These are phyloP conservation scores for Thalassiosira mediterranea DNA, from an alignment of 352 stramenopile species.

Conservation along the genomic window DNA sequence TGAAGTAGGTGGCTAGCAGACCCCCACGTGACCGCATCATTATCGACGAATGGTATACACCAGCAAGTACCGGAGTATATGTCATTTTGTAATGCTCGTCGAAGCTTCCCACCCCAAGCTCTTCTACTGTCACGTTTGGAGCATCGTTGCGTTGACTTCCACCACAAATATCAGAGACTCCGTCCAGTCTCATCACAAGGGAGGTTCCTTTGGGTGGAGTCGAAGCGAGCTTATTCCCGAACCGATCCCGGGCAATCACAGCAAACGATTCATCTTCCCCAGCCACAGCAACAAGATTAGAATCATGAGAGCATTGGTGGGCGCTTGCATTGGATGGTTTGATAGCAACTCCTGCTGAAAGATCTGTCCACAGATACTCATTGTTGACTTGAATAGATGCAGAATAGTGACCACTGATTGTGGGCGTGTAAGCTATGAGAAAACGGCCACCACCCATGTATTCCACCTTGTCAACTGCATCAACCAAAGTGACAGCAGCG, in stretches of 20 bases:
- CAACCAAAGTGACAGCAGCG: conserved; percentile 20
- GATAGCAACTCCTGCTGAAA: conserved; percentile 86
- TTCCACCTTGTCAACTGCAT: conserved; percentile 82
- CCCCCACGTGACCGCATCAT: conserved; percentile 86
- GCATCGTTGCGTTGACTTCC: conserved; percentile 19
- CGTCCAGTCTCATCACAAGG: conserved; percentile 83
- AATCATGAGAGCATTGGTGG: conserved; percentile 85
- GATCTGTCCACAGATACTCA: conserved; percentile 66
- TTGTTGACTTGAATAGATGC: conserved; percentile 57
- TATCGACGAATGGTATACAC: conserved; percentile 87
- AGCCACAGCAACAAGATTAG: conserved; percentile 86
- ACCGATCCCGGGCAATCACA: conserved; percentile 90
- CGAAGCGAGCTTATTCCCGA: conserved; percentile 89
- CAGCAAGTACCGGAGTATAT: conserved; percentile 87
- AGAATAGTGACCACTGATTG: conserved; percentile 76
- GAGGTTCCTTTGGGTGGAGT: conserved; percentile 56
- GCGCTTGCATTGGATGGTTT: conserved; percentile 84
- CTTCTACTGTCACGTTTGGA: conserved; percentile 34
- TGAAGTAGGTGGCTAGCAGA: conserved; percentile 90
- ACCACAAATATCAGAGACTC: conserved; percentile 51
- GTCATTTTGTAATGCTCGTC: conserved; percentile 86
- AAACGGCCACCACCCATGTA: conserved; percentile 88
- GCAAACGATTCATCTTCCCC: conserved; percentile 84
- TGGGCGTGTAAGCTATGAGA: conserved; percentile 87
- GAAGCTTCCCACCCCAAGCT: conserved; percentile 57